phyloP scores from a whole-genome alignment of 306 rosid genomes.

The Malus asiatica region DNA sequence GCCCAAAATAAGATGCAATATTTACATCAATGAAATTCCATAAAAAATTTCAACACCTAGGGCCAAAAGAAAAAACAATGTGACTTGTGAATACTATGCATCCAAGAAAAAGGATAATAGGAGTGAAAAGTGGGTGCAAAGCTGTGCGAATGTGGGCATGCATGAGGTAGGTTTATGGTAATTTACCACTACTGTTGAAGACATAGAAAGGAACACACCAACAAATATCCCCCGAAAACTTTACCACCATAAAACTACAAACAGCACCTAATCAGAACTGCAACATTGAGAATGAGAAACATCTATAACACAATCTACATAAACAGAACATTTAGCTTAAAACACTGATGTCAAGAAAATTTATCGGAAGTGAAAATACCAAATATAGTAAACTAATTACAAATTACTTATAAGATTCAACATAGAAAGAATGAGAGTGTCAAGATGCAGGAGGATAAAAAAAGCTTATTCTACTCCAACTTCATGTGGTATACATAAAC shows the following conservation, averaged over 20 bases:
- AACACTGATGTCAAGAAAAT: background rate
- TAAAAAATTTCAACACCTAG: constrained; percentile 82
- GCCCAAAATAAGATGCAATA: no score
- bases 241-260: constrained; percentile 98
- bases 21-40: constrained; percentile 35
- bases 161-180: constrained; percentile 11
- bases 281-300: constrained; percentile 21
- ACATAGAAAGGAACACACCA: constrained; percentile 92
- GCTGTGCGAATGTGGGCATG: background rate
- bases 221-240: constrained; percentile 89
- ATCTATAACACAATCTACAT: constrained; percentile 17
- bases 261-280: constrained; percentile 25
- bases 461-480: background rate
- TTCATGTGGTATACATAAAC: background rate
- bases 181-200: constrained; percentile 77
- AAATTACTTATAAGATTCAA: background rate
- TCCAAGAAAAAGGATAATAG: background rate
- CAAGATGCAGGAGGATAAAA: background rate
- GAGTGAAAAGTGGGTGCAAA: background rate
- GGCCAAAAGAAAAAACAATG: background rate
- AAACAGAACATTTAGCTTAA: background rate
- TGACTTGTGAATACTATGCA: constrained; percentile 1
- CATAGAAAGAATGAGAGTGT: background rate
- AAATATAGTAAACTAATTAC: background rate
- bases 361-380: background rate